Conservation (phyloP, 2,329 filamentous ascomycete species). For the Tolypocladium ovalisporum region DNA sequence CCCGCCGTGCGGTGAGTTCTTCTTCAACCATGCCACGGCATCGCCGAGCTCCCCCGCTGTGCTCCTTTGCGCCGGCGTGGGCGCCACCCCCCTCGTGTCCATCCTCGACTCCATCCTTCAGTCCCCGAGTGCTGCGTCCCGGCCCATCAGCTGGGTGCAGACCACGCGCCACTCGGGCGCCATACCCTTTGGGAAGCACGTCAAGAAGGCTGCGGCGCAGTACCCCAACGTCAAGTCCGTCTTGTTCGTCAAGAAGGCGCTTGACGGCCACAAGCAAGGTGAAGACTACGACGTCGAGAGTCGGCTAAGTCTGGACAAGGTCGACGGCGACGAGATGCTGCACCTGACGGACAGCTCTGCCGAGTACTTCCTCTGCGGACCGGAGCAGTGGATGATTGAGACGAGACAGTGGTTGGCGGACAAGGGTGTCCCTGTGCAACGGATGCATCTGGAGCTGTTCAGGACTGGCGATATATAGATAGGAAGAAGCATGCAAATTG, state of each 20-base stretch:
- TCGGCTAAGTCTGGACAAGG: constrained; percentile 40
- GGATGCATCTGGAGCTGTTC: constrained; percentile 56
- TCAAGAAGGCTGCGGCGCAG: constrained; percentile 28
- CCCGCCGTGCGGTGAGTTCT: constrained; percentile 51
- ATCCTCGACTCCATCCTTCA: constrained; percentile 47
- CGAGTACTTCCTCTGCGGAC: constrained; percentile 61
- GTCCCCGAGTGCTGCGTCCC: constrained; percentile 14
- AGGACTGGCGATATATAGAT: constrained; percentile 34
- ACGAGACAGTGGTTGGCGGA: constrained; percentile 36
- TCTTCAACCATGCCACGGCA: constrained; percentile 34
- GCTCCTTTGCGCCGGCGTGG: constrained; percentile 58
- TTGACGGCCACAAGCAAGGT: constrained; percentile 29
- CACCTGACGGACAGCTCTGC: constrained; percentile 39
- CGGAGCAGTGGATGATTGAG: constrained; percentile 54
- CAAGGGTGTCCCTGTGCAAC: constrained; percentile 39
- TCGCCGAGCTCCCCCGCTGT: constrained; percentile 44
- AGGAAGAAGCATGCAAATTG: not conserved
- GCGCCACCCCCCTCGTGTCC: constrained; percentile 53
- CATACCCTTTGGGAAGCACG: constrained; percentile 43
- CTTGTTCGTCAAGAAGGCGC: constrained; percentile 43
- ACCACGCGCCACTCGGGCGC: constrained; percentile 37
- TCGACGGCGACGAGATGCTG: constrained; percentile 38
- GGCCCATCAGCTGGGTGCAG: constrained; percentile 54
- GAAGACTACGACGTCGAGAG: constrained; percentile 47
- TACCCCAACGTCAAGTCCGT: constrained; percentile 14